Percentiles rank a stretch among this genome's conserved stretches.
Evolutionary conservation across 176 grass and related monocot genomes (phyloP).

Genomic region (bread wheat (Triticum aestivum)): IWGSC_CS_RefSeq_v2.1 NC_057805.1:434635197-434635696

Average conservation of each 20-base stretch:
- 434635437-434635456: slow-evolving; percentile 43
- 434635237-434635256: slow-evolving; percentile 43
- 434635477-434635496: slow-evolving; percentile 41
- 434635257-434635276: slow-evolving; percentile 26
- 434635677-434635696: slow-evolving; percentile 18
- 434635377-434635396: slow-evolving; percentile 35
- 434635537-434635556: slow-evolving; percentile 25
- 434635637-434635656: background rate
- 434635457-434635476: slow-evolving; percentile 44
- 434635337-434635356: slow-evolving; percentile 47
- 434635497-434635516: slow-evolving; percentile 40
- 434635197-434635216: slow-evolving; percentile 58
- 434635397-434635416: slow-evolving; percentile 37
- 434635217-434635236: slow-evolving; percentile 59
- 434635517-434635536: background rate
- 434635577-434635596: slow-evolving; percentile 41
- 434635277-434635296: slow-evolving; percentile 45
- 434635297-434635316: slow-evolving; percentile 56
- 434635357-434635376: slow-evolving; percentile 43
- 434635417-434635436: slow-evolving; percentile 34
- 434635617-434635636: slow-evolving; percentile 38
- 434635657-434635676: slow-evolving; percentile 2
- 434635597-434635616: slow-evolving; percentile 44
- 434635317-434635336: slow-evolving; percentile 26
- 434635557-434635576: slow-evolving; percentile 34